A percentile compares a stretch with the other conserved stretches of the same genome.
Conservation (phyloP, 2,329 filamentous ascomycete species). For the Periconia digitata region DNA sequence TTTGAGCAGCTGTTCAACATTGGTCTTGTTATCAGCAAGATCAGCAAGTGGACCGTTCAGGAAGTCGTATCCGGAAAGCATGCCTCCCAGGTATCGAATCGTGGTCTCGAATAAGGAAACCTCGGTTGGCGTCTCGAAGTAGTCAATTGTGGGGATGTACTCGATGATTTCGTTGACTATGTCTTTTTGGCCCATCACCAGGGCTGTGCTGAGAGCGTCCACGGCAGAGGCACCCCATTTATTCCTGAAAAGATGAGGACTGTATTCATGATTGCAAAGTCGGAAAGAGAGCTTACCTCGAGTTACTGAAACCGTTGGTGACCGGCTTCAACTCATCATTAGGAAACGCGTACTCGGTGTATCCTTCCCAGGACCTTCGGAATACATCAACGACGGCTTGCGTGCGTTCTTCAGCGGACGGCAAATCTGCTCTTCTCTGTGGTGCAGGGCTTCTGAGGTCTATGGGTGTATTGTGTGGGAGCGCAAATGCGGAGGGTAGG, state of each 20-base stretch:
- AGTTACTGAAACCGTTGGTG: slow-evolving; percentile 65
- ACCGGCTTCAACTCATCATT: slow-evolving; percentile 75
- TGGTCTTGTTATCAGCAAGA: slow-evolving; percentile 49
- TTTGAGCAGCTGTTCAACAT: slow-evolving; percentile 61
- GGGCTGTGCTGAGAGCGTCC: slow-evolving; percentile 77
- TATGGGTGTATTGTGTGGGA: slow-evolving; percentile 4
- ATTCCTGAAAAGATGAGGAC: slow-evolving; percentile 57
- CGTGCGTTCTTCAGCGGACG: slow-evolving; percentile 21
- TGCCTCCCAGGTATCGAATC: slow-evolving; percentile 81
- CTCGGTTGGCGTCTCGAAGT: slow-evolving; percentile 56
- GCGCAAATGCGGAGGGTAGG: slow-evolving; percentile 3
- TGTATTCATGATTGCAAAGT: not conserved
- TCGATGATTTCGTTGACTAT: slow-evolving; percentile 72
- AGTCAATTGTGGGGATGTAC: slow-evolving; percentile 72
- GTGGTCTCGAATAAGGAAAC: slow-evolving; percentile 89
- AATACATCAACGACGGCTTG: slow-evolving; percentile 40
- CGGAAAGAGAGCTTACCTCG: slow-evolving; percentile 58
- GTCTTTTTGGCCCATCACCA: slow-evolving; percentile 70
- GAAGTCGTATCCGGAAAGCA: slow-evolving; percentile 76
- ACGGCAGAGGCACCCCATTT: slow-evolving; percentile 83
- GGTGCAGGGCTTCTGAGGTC: not conserved
- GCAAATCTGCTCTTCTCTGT: slow-evolving; percentile 12
- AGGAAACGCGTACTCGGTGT: slow-evolving; percentile 73
- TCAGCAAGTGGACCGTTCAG: slow-evolving; percentile 65
- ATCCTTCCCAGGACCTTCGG: slow-evolving; percentile 47